phyloP scores from a whole-genome alignment of 2,329 filamentous ascomycete species.

The Penicillium sp. region DNA sequence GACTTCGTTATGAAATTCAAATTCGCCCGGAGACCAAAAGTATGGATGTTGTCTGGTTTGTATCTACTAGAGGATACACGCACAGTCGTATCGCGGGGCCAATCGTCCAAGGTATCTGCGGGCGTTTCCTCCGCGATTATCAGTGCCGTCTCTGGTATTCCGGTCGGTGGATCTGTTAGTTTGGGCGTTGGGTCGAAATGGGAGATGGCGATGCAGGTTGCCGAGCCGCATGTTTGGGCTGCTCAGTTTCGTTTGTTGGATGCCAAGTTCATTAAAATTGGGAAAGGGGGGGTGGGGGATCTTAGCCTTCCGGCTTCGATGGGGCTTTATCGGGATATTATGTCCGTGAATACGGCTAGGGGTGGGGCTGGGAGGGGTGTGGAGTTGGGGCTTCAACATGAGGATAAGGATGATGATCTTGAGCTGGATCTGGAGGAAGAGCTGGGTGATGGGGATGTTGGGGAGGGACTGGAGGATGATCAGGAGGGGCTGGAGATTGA shows the following conservation, averaged over 20 bases:
- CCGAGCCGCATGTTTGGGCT: constrained; percentile 29
- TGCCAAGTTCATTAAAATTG: constrained; percentile 18
- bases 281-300: constrained; percentile 5
- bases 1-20: constrained; percentile 24
- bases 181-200: constrained; percentile 20
- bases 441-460: constrained; percentile 6
- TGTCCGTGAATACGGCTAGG: constrained; percentile 21
- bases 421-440: constrained; percentile 9
- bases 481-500: constrained; percentile 16
- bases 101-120: constrained; percentile 14
- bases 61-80: constrained; percentile 24
- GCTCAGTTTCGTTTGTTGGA: constrained; percentile 27
- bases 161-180: constrained; percentile 24
- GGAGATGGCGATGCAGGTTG: constrained; percentile 25
- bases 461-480: constrained; percentile 17
- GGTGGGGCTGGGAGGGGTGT: constrained; percentile 1
- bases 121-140: constrained; percentile 21
- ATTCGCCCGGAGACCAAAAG: constrained; percentile 26
- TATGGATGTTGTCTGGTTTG: constrained; percentile 26
- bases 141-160: constrained; percentile 23
- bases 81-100: constrained; percentile 16
- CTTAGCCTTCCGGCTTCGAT: constrained; percentile 15
- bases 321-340: constrained; percentile 25
- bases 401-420: constrained; percentile 1
- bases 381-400: constrained; percentile 6